phyloP scores from a whole-genome alignment of 2,329 filamentous ascomycete genomes.

The Penicillium sp. region DNA sequence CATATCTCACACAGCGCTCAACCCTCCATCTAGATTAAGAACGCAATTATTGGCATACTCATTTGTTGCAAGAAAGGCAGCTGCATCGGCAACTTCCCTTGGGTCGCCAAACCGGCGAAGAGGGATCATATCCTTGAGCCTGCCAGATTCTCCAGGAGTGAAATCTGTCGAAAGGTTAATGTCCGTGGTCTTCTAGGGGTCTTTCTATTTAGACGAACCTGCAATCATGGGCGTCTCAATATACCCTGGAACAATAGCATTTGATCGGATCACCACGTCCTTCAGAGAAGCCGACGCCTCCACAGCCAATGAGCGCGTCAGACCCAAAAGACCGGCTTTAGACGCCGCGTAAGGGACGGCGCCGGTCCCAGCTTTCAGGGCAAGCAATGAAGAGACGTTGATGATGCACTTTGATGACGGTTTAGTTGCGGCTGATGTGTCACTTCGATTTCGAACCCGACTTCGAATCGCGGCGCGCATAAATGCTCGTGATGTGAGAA shows the following conservation, averaged over 20 bases:
- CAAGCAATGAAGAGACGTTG: conserved; percentile 74
- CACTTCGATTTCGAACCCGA: conserved; percentile 22
- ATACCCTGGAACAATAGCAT: conserved; percentile 77
- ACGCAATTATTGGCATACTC: conserved; percentile 81
- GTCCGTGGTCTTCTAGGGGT: not conserved
- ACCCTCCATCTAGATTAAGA: conserved; percentile 76
- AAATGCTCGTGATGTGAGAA: conserved; percentile 38
- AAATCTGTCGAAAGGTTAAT: conserved; percentile 36
- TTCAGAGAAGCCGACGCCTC: conserved; percentile 48
- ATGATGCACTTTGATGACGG: conserved; percentile 64
- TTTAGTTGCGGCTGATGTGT: conserved; percentile 44
- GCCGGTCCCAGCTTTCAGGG: conserved; percentile 61
- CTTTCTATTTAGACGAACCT: conserved; percentile 43
- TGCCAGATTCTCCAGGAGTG: conserved; percentile 28
- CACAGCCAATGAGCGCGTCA: conserved; percentile 34
- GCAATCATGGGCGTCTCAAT: conserved; percentile 74
- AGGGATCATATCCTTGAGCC: conserved; percentile 52
- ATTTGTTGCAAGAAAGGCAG: conserved; percentile 69
- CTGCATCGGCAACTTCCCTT: conserved; percentile 74
- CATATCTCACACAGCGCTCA: conserved; percentile 57
- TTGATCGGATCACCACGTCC: conserved; percentile 63
- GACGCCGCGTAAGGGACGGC: conserved; percentile 69
- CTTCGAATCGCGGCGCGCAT: conserved; percentile 33
- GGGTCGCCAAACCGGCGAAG: conserved; percentile 59
- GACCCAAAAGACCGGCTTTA: conserved; percentile 72